phyloP scores from a whole-genome alignment of 2,329 filamentous ascomycete species.

The Penicillium corylophilum region DNA sequence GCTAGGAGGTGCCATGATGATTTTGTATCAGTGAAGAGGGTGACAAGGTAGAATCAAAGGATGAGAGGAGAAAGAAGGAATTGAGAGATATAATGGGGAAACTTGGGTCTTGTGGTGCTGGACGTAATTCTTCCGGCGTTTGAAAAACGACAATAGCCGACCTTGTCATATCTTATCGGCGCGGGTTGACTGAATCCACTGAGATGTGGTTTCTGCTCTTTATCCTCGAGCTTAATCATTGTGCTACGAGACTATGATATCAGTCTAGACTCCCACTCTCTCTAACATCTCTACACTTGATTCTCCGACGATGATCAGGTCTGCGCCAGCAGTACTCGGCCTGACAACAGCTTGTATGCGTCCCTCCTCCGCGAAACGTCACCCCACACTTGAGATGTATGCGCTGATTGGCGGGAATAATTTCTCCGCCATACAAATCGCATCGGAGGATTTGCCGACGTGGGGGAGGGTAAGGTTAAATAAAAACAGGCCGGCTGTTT shows the following conservation, averaged over 20 bases:
- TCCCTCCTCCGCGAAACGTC: constrained; percentile 8
- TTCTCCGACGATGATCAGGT: background rate
- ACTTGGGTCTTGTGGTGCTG: constrained; percentile 11
- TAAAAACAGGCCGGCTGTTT: background rate
- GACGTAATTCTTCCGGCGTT: constrained; percentile 28
- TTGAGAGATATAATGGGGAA: constrained; percentile 6
- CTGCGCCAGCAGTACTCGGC: background rate
- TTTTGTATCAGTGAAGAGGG: background rate
- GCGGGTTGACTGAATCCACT: background rate
- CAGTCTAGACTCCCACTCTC: background rate
- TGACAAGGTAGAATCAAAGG: background rate
- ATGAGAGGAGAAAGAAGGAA: constrained; percentile 4
- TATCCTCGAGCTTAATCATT: background rate
- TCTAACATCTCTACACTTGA: background rate
- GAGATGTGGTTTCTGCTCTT: background rate
- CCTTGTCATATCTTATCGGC: constrained; percentile 23
- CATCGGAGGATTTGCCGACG: constrained; percentile 23
- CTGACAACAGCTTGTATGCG: background rate
- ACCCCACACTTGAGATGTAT: constrained; percentile 16
- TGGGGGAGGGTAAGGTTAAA: constrained; percentile 19
- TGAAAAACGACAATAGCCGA: constrained; percentile 32
- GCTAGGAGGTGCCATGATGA: constrained; percentile 59
- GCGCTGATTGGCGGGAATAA: constrained; percentile 20
- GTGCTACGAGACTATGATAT: background rate
- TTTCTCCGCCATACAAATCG: constrained; percentile 21